Conservation (phyloP, 129 eudicot genomes). For the Gnaphalium uliginosum region DNA sequence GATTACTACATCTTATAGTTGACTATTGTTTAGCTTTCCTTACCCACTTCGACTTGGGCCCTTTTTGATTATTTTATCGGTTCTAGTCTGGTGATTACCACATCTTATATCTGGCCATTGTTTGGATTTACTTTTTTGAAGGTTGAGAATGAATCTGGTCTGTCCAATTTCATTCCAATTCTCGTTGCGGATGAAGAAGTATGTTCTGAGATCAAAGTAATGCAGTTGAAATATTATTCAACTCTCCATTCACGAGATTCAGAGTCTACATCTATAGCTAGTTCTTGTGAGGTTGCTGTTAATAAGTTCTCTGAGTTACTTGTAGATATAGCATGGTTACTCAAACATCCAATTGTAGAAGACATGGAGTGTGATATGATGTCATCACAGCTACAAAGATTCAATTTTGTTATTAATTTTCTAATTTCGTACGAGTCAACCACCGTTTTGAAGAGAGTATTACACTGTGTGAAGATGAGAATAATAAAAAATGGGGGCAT, state of each 20-base stretch:
- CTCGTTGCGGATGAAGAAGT: slow-evolving; percentile 65
- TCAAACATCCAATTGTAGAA: slow-evolving; percentile 59
- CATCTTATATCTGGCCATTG: neutral
- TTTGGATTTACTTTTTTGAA: slow-evolving; percentile 31
- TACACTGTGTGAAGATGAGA: slow-evolving; percentile 33
- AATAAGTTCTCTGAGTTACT: slow-evolving; percentile 52
- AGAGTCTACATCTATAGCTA: slow-evolving; percentile 25
- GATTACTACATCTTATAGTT: no score
- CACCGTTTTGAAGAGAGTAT: slow-evolving; percentile 58
- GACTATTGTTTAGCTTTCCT: no score
- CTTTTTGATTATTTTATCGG: neutral
- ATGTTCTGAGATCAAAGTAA: slow-evolving; percentile 64
- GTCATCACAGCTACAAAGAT: slow-evolving; percentile 60
- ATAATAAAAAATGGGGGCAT: slow-evolving; percentile 37
- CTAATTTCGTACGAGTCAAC: slow-evolving; percentile 58
- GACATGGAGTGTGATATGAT: slow-evolving; percentile 33
- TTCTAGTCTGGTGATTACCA: neutral
- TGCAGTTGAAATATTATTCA: slow-evolving; percentile 54
- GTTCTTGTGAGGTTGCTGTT: slow-evolving; percentile 43
- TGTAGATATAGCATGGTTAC: slow-evolving; percentile 73
- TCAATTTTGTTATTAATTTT: slow-evolving; percentile 48
- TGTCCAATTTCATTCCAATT: slow-evolving; percentile 90
- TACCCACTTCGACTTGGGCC: no score
- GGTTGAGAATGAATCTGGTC: slow-evolving; percentile 90
- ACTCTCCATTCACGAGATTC: slow-evolving; percentile 33